A percentile compares a stretch with the other conserved stretches of the same genome.
Conservation (phyloP, 2,329 filamentous ascomycete species). For the Monilinia fructigena region DNA sequence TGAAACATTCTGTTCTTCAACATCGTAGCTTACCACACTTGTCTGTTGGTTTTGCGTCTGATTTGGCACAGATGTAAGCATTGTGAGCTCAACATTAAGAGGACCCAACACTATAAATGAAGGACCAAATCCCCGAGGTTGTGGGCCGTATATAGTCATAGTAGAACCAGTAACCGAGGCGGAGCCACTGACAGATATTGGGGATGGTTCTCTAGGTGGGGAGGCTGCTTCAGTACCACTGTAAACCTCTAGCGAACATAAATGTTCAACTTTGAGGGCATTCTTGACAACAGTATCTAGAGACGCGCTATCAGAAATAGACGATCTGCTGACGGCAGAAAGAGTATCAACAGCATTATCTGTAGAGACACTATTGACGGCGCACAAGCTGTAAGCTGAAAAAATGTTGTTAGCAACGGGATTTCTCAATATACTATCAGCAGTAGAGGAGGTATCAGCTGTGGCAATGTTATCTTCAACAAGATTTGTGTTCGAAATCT, state of each 20-base stretch:
- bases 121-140: not conserved
- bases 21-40: not conserved
- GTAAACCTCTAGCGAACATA: not conserved
- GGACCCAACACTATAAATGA: not conserved
- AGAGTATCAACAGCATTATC: not conserved
- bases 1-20: not conserved
- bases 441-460: not conserved
- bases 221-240: not conserved
- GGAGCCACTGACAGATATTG: not conserved
- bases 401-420: not conserved
- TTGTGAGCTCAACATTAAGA: not conserved
- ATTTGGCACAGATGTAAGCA: too few species aligned
- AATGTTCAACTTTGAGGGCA: not conserved
- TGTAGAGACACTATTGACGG: not conserved
- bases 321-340: not conserved
- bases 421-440: not conserved
- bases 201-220: not conserved
- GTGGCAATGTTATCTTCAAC: too few species aligned
- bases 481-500: not conserved
- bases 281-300: not conserved
- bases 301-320: not conserved
- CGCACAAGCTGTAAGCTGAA: not conserved
- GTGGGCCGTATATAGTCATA: conserved; percentile 3
- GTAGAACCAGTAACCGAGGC: not conserved
- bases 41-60: not conserved